Conservation (phyloP, 805 yeast genomes). For the Metschnikowia lachancei region DNA sequence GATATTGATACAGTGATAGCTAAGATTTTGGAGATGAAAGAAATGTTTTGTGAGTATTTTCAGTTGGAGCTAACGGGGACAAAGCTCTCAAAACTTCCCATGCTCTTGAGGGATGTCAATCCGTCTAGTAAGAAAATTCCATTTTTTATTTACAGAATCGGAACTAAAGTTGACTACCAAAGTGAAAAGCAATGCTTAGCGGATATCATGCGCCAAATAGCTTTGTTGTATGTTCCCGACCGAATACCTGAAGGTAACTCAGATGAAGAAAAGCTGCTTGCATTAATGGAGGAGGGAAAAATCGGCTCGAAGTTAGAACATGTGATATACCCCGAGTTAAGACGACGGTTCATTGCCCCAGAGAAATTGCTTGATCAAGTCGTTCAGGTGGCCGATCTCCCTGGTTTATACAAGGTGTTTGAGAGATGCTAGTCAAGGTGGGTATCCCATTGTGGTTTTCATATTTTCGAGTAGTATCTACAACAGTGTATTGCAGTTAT, state of each 20-base stretch:
- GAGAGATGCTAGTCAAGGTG: conserved; percentile 66
- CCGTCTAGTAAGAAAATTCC: conserved; percentile 69
- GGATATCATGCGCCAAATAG: conserved; percentile 64
- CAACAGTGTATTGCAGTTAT: too few species aligned
- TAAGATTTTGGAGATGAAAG: conserved; percentile 48
- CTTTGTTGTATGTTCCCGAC: conserved; percentile 72
- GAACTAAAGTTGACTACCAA: conserved; percentile 57
- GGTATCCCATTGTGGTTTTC: not conserved
- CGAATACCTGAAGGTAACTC: conserved; percentile 24
- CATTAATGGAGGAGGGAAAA: conserved; percentile 17
- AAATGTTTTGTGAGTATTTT: conserved; percentile 83
- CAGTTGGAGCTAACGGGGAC: conserved; percentile 32
- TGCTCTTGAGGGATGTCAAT: conserved; percentile 58
- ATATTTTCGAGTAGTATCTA: too few species aligned
- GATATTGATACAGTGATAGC: conserved; percentile 19
- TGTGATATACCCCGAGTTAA: conserved; percentile 62
- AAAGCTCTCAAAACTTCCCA: conserved; percentile 55
- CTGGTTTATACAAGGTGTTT: conserved; percentile 87
- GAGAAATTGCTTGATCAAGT: conserved; percentile 49
- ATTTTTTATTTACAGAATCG: conserved; percentile 61
- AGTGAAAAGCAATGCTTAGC: conserved; percentile 68
- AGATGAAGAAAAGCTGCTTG: conserved; percentile 6
- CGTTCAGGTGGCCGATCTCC: conserved; percentile 84
- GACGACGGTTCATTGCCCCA: conserved; percentile 64
- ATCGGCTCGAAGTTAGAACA: conserved; percentile 48